Conservation (phyloP, 768 basidiomycete species). For the Naganishia friedmannii region DNA sequence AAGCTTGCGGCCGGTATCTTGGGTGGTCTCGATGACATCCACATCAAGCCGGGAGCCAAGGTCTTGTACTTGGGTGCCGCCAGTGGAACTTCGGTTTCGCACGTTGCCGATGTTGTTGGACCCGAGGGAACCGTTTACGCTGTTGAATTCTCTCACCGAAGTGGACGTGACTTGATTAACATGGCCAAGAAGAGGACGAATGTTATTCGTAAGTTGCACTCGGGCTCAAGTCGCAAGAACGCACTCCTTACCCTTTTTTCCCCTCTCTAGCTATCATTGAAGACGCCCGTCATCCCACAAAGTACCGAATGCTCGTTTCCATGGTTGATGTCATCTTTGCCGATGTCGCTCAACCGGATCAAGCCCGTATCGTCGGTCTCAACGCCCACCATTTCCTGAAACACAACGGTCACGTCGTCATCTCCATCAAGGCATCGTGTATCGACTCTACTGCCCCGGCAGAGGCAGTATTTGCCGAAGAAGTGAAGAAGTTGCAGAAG, state of each 20-base stretch:
- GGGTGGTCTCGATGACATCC: constrained; percentile 90
- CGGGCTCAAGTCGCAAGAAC: no score
- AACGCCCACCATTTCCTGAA: constrained; percentile 97
- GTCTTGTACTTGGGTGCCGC: constrained; percentile 97
- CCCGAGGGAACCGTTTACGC: constrained; percentile 97
- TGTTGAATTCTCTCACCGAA: constrained; percentile 94
- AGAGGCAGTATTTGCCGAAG: constrained; percentile 80
- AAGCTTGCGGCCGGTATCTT: constrained; percentile 96
- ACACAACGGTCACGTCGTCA: constrained; percentile 83
- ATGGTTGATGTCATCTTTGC: constrained; percentile 97
- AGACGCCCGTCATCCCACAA: constrained; percentile 92
- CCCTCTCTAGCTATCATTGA: constrained; percentile 69
- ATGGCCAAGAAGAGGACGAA: constrained; percentile 99
- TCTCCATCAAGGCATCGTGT: constrained; percentile 99
- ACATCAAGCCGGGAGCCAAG: constrained; percentile 87
- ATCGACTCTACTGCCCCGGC: constrained; percentile 93
- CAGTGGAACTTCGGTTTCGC: constrained; percentile 87
- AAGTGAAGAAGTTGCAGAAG: constrained; percentile 75
- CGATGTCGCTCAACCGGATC: constrained; percentile 97
- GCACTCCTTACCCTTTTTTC: constrained; percentile 28
- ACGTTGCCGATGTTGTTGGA: constrained; percentile 98
- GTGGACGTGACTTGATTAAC: constrained; percentile 94
- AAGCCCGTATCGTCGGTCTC: constrained; percentile 89
- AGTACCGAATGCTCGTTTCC: constrained; percentile 93
- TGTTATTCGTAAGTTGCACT: constrained; percentile 63